Evolutionary conservation across 2,329 filamentous ascomycete genomes (phyloP), one percentile per base, ranked within the genome.

Genomic region (Aspergillus quadrilineatus): DNA sequence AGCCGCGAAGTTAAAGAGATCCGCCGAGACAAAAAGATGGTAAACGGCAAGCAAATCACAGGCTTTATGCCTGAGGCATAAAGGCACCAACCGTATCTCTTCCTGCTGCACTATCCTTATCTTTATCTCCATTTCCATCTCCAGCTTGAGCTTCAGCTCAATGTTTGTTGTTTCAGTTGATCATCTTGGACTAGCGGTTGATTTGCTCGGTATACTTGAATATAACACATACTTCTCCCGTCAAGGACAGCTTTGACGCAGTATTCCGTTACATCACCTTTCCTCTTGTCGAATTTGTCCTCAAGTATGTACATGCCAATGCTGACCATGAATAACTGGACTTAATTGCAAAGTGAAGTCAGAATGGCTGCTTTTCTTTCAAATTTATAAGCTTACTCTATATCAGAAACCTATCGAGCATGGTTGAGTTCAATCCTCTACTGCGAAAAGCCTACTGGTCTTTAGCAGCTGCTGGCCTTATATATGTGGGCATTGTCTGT

Each of bases 401-500:
- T 42, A 5, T 37, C 36, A 48, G 29, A 14, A 9, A 28, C 4
- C 5, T 17, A 42, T 12, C 41, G 9, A 58, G n/a, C 28, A 75
- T 74, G 69, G 68, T 72, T 52, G 70, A 71, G 62, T 69, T 79
- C 42, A 69, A 75, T 44, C 70, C 77, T 2, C 77, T 80, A 41
- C 77, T 82, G 56, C 79, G 71, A 60, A 80, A 77, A 65, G 79
- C 82, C 53, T 80, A 84, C 64, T 82, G 80, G 75, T 77, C 80
- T 14, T 74, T 89, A 14, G 83, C 79, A 12, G 79, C 80, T 14
- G 80, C 85, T 12, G 78, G 90, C 6, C 82, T 82, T 39, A 65
- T 89, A 28, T 96, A 94, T 73, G 75, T 84, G 15, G 68, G 82
- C 29, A 86, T 89, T 60, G 74, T 96, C n/a, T 75, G 81, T 2